Evolutionary conservation across 2,329 filamentous ascomycete species (phyloP).

Genomic region (Fusarium robinianum): DNA sequence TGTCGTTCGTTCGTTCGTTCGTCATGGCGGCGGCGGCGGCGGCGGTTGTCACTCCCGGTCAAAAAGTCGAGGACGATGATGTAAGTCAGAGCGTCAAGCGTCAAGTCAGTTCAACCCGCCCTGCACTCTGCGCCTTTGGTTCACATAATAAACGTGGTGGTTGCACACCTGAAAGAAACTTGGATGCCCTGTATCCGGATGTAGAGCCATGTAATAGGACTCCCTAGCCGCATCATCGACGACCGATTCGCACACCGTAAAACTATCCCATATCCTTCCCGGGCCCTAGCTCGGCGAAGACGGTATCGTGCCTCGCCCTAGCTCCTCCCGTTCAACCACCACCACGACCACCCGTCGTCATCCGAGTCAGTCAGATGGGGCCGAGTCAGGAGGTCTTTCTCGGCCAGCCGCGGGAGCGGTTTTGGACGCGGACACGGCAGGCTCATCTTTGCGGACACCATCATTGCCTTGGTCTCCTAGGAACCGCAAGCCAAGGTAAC

Average conservation of each 20-base stretch:
- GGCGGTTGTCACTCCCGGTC: too few species aligned
- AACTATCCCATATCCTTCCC: too few species aligned
- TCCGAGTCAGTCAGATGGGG: conserved; percentile 38
- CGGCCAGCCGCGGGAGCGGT: conserved; percentile 25
- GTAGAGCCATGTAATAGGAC: too few species aligned
- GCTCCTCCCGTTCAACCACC: conserved; percentile 24
- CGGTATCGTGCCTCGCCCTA: conserved; percentile 14
- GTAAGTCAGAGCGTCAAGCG: conserved; percentile 28
- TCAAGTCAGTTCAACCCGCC: too few species aligned
- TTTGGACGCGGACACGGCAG: conserved; percentile 6
- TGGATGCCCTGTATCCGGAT: conserved; percentile 14
- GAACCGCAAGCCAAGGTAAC: conserved; percentile 9
- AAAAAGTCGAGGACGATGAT: conserved; percentile 28
- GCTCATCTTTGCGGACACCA: conserved; percentile 2
- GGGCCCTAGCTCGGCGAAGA: conserved; percentile 28
- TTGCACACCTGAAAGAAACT: too few species aligned
- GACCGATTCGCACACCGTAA: too few species aligned
- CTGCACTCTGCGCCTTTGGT: conserved; percentile 29
- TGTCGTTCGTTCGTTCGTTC: conserved; percentile 21
- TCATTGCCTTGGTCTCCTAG: conserved; percentile 16
- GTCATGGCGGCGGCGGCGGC: conserved; percentile 20
- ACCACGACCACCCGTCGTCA: conserved; percentile 30
- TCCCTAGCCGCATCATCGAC: too few species aligned
- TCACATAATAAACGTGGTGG: conserved; percentile 20
- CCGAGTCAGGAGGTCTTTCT: conserved; percentile 35